Base-by-base conservation (phyloP, 345 rosid species). In the Citrus australasica region DNA sequence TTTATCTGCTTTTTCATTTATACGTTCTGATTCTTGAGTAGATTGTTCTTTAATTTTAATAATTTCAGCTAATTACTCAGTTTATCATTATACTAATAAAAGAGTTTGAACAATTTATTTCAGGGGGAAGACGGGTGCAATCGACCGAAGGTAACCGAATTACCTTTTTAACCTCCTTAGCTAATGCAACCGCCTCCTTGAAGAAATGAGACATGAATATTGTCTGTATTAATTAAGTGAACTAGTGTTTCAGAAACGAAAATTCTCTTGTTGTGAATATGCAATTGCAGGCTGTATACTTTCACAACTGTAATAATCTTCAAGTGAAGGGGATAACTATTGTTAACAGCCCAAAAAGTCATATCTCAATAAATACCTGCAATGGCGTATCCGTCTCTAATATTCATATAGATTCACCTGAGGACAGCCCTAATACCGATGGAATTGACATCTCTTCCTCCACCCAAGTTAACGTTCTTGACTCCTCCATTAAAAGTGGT, bases 361-460 rank as follows among this genome's bases (percentile, higher is more conserved):
- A 88, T 40, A 78, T 88, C 56, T 0, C 61, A 2, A 19, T 88
- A 7, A 7, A 17, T 69, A 0, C 3, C 6, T 68, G 84, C 68
- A 51, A 32, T 4, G 80, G 60, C 2, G 75, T 62, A 28, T 73
- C 83, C 1, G 67, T 88, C 32, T 83, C 85, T 16, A 74, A 82
- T 65, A 21, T 89, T 63, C 62, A 56, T 7, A 72, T 90, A 38
- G 28, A 3, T 8, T 89, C 89, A n/a, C 90, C 92, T 2, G 69
- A 0, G 4, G 21, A 76, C 5, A 87, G 89, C 61, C 90, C 84
- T 25, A 90, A 88, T 65, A 88, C 90, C 0, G 93, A 90, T 65
- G 93, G 90, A 33, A 83, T 87, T 38, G 86, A 87, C 78, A 69
- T 90, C 6, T 0, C 79, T 6, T 0, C 0, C 5, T 85, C 92